Base-by-base conservation (phyloP, 2,329 filamentous ascomycete genomes). In the Macrophomina tecta region DNA sequence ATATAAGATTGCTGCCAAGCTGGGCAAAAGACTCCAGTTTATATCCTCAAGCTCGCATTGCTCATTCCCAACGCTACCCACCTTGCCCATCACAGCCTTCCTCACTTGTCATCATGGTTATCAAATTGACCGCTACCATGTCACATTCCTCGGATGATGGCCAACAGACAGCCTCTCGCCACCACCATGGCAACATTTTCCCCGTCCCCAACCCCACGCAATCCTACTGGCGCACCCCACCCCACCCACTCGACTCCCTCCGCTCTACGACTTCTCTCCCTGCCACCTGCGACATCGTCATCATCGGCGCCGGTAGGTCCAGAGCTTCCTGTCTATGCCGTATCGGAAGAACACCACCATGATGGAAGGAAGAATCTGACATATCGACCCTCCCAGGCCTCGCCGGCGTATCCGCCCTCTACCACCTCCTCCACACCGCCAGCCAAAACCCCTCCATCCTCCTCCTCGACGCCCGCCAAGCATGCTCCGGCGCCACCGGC, bases 401-500 rank as follows among this genome's bases (percentile, higher is more conserved):
- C 34, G 90, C 90, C 73, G 89, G 89, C 49, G 84, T 85, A 45
- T 89, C 86, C 30, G 89, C 88, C 0, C 89, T 88, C 23, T 87
- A 88, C 68, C 84, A 90, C 69, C 82, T 90, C 73, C 16, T 9
- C 48, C 12, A 16, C 66, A 72, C 75, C 72, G 16, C 75, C 73
- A 72, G 72, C 71, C 73, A 70, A 67, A 66, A 67, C 58, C 64
- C 63, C 11, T 71, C 70, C 70, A 72, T 70, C 60, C 46, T 68
- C 40, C 68, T 72, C 36, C 73, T 86, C 23, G 85, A 87, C 68
- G 84, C 84, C 4, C 76, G 85, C 2, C 73, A 79, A 40, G 70
- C 83, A 6, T 85, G 83, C 69, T 82, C 80, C 7, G 85, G 85
- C 16, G 85, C 84, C 3, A 86, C 85, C 8, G 85, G 82, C 1